Evolutionary conservation across 345 rosid species (phyloP).

Genomic region (Aquilaria sinensis): DNA sequence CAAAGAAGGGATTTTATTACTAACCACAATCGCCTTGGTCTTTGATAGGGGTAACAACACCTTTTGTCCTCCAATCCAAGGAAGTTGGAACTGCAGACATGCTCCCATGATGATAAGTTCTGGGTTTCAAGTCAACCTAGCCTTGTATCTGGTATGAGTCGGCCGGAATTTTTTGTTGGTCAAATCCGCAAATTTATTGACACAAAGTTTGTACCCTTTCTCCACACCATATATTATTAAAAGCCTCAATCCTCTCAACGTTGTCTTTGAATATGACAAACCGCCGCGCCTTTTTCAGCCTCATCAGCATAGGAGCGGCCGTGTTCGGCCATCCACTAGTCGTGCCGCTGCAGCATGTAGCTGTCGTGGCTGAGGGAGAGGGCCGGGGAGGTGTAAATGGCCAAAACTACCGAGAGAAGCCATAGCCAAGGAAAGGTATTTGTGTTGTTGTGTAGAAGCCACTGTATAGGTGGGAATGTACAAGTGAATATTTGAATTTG

Average conservation of each 20-base stretch:
- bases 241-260: conserved; percentile 24
- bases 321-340: conserved; percentile 30
- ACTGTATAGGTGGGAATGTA: conserved; percentile 3
- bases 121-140: neutral
- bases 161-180: conserved; percentile 45
- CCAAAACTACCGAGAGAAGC: conserved; percentile 12
- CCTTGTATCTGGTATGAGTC: conserved; percentile 30
- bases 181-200: conserved; percentile 49
- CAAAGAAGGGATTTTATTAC: neutral
- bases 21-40: conserved; percentile 31
- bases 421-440: neutral
- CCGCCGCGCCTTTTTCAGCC: conserved; percentile 23
- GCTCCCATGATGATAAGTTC: conserved; percentile 13
- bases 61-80: conserved; percentile 31
- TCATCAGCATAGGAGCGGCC: conserved; percentile 24
- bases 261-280: conserved; percentile 35
- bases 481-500: no score
- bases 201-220: conserved; percentile 38
- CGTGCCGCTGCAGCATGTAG: conserved; percentile 23
- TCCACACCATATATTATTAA: conserved; percentile 22
- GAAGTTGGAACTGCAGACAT: conserved; percentile 16
- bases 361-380: conserved; percentile 7
- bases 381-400: conserved; percentile 15
- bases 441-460: conserved; percentile 9
- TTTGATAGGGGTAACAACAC: conserved; percentile 34